A percentile compares a stretch with the other conserved stretches of the same genome.
These are phyloP conservation scores for Cordyceps sp. DNA, from an alignment of 2,329 filamentous ascomycete species.

Conservation along the genomic window DNA sequence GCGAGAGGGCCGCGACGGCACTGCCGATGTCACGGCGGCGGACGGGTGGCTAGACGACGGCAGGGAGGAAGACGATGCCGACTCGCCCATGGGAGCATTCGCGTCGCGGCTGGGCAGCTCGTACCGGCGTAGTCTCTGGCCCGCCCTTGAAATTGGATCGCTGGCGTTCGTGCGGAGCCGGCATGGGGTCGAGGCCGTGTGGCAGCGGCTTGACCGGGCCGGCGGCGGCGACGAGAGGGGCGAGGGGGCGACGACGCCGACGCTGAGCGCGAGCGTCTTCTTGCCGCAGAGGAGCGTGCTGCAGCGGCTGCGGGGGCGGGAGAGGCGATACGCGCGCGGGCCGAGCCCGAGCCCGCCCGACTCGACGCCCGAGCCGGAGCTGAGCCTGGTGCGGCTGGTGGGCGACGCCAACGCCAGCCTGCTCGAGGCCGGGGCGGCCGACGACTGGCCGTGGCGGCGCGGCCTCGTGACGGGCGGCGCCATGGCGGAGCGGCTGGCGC, in stretches of 20 bases:
- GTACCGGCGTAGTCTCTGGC: slow-evolving; percentile 32
- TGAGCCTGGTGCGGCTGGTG: slow-evolving; percentile 1
- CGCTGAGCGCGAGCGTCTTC: slow-evolving; percentile 37
- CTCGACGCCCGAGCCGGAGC: slow-evolving; percentile 9
- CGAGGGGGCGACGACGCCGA: slow-evolving; percentile 32
- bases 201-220: slow-evolving; percentile 28
- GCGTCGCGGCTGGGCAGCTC: slow-evolving; percentile 17
- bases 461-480: slow-evolving; percentile 3
- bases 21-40: background rate
- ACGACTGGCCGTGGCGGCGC: background rate
- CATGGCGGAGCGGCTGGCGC: slow-evolving; percentile 14
- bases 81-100: slow-evolving; percentile 12
- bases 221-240: slow-evolving; percentile 31
- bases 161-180: slow-evolving; percentile 31
- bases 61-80: slow-evolving; percentile 5
- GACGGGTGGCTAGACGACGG: slow-evolving; percentile 3
- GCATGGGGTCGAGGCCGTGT: slow-evolving; percentile 28
- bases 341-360: slow-evolving; percentile 8
- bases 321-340: slow-evolving; percentile 4
- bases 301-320: slow-evolving; percentile 28
- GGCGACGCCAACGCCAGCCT: background rate
- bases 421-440: background rate
- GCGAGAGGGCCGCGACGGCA: no score
- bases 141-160: slow-evolving; percentile 37
- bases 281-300: slow-evolving; percentile 31